A percentile compares a stretch with the other conserved stretches of the same genome.
Evolutionary conservation across 345 rosid genomes (phyloP).

Genomic region (Murraya paniculata): DNA sequence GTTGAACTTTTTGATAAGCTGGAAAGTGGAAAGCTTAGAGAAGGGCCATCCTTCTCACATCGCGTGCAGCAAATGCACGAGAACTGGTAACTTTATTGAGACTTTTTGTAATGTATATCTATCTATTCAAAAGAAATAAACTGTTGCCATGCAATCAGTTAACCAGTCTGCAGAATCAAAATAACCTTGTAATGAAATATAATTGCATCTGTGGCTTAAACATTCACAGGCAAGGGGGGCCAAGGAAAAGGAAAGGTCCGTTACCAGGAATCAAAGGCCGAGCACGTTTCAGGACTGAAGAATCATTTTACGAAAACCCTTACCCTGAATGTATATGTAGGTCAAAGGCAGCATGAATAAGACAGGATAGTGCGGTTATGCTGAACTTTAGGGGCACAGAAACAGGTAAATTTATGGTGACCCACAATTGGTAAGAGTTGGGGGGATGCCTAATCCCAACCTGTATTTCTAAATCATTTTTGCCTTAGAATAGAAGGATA

Average conservation of each 20-base stretch:
- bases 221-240: constrained; percentile 76
- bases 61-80: constrained; percentile 66
- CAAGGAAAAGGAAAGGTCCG: constrained; percentile 68
- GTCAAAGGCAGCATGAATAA: constrained; percentile 29
- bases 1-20: constrained; percentile 65
- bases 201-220: background rate
- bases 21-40: constrained; percentile 55
- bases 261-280: constrained; percentile 72
- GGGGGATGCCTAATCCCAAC: no score
- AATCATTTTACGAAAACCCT: constrained; percentile 89
- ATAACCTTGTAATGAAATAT: background rate
- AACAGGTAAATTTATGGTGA: no score
- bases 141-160: background rate
- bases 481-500: no score
- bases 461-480: no score
- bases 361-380: no score
- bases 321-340: constrained; percentile 82
- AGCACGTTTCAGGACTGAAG: constrained; percentile 78
- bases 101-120: background rate
- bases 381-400: no score
- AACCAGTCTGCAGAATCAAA: background rate
- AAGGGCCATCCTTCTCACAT: constrained; percentile 43
- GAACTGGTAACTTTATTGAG: constrained; percentile 41
- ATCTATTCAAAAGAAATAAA: background rate
- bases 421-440: no score